Base-by-base conservation (phyloP, 805 yeast species). In the Pichia rugopelliculosa region DNA sequence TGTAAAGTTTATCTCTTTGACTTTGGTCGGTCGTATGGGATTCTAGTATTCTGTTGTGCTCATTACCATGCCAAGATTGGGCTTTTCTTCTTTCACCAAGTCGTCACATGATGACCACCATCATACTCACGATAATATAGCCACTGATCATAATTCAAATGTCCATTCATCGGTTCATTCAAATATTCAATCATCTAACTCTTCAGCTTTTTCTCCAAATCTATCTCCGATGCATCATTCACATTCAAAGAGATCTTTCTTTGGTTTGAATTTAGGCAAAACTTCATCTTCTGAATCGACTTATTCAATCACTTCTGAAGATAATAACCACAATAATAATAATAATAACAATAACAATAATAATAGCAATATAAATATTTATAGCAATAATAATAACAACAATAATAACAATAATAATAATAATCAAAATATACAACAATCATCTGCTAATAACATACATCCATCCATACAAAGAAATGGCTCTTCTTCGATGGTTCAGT, bases 401-500 rank as follows among this genome's bases (percentile, higher is more conserved):
- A 13, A n/a, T 33, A 45, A 47, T 5, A 18, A 41, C 52, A 23
- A 18, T n/a, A 12, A 42, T 17, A 34, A 38, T 18, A 48, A 30
- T 18, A 38, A 22, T 43, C 49, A 21, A 18, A 39, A 34, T 30
- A 20, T 12, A 9, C 33, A 3, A 8, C 4, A 17, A 30, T 15
- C 34, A 30, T 15, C 34, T 15, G 6, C 18, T n/a, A 30, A 30
- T 30, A n/a, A 6, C n/a, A 18, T 34, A 20, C 46, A 50, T n/a
- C 52, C 59, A 7, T 46, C 53, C 12, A 44, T 41, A 23, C 41
- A 45, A 23, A 40, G 53, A 42, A 42, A 47, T 25, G 49, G 53
- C 41, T 47, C 60, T 22, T 42, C 49, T 26, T 56, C 87, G 22
- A 82, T 83, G 86, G 82, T 76, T 22, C 89, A 83, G 55, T 67